Evolutionary conservation across 2,329 filamentous ascomycete genomes (phyloP).

Genomic region (Fusarium sp.): DNA sequence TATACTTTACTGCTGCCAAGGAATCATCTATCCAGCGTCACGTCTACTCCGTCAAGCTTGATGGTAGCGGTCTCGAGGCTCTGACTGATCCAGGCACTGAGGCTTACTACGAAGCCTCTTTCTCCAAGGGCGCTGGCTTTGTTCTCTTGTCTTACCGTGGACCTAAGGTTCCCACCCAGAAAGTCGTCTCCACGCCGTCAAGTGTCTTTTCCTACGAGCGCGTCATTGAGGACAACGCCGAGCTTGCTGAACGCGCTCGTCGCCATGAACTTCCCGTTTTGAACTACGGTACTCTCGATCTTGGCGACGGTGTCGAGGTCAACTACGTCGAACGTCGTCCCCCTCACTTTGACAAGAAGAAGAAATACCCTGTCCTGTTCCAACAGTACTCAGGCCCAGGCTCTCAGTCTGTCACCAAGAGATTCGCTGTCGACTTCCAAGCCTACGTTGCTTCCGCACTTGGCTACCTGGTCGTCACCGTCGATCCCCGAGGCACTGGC

Average conservation of each 20-base stretch:
- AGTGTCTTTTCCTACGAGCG: constrained; percentile 76
- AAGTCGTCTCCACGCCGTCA: constrained; percentile 86
- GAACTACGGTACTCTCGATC: constrained; percentile 86
- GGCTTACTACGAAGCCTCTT: constrained; percentile 86
- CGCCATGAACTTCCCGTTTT: constrained; percentile 87
- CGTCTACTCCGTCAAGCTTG: constrained; percentile 89
- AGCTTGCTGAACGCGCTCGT: constrained; percentile 77
- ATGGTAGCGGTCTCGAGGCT: constrained; percentile 80
- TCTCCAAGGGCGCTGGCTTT: constrained; percentile 86
- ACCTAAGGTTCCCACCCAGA: constrained; percentile 90
- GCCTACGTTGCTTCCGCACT: constrained; percentile 87
- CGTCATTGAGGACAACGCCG: constrained; percentile 83
- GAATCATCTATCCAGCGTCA: constrained; percentile 92
- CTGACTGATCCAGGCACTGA: constrained; percentile 81
- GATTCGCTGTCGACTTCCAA: constrained; percentile 89
- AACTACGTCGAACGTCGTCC: constrained; percentile 88
- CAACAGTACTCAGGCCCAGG: constrained; percentile 94
- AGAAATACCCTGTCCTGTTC: constrained; percentile 94
- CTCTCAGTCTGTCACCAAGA: constrained; percentile 89
- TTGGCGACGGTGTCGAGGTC: constrained; percentile 79
- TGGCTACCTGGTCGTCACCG: constrained; percentile 94
- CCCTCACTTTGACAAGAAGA: constrained; percentile 86
- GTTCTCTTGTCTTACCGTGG: constrained; percentile 88
- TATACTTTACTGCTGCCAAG: constrained; percentile 92
- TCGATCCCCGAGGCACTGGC: constrained; percentile 94